phyloP scores from a whole-genome alignment of 176 grass and related monocot species.

The Panicum miliaceum region DNA sequence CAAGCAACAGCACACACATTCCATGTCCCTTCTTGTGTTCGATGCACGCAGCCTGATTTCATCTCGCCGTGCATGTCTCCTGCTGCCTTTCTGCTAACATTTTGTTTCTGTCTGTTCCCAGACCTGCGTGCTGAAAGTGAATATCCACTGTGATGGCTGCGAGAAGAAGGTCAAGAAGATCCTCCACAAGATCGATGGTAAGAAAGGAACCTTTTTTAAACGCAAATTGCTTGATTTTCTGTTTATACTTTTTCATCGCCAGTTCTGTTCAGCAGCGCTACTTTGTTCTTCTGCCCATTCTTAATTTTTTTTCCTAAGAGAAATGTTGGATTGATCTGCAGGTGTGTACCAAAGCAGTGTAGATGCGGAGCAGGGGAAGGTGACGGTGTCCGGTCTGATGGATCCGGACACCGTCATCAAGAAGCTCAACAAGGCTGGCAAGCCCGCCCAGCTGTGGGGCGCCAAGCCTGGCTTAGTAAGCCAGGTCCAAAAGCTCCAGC shows the following conservation, averaged over 20 bases:
- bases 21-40: not conserved
- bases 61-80: slow-evolving; percentile 3
- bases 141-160: slow-evolving; percentile 96
- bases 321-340: slow-evolving; percentile 39
- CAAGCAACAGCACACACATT: not conserved
- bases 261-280: not conserved
- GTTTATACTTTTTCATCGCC: not conserved
- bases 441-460: slow-evolving; percentile 79
- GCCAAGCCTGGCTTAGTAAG: slow-evolving; percentile 49
- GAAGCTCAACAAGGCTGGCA: slow-evolving; percentile 87
- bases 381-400: slow-evolving; percentile 71
- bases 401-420: slow-evolving; percentile 90
- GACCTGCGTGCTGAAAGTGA: slow-evolving; percentile 85
- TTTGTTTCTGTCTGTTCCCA: slow-evolving; percentile 33
- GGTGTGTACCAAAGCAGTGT: slow-evolving; percentile 74
- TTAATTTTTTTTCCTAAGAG: not conserved
- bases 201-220: not conserved
- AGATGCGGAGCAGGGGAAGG: slow-evolving; percentile 83
- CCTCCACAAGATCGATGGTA: slow-evolving; percentile 90
- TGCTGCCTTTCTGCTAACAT: not conserved
- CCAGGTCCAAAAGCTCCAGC: slow-evolving; percentile 66
- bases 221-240: not conserved
- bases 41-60: not conserved
- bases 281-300: not conserved
- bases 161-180: slow-evolving; percentile 98